These are phyloP conservation scores for Rauvolfia tetraphylla DNA, from an alignment of 257 asterid species.

Conservation along the genomic window DNA sequence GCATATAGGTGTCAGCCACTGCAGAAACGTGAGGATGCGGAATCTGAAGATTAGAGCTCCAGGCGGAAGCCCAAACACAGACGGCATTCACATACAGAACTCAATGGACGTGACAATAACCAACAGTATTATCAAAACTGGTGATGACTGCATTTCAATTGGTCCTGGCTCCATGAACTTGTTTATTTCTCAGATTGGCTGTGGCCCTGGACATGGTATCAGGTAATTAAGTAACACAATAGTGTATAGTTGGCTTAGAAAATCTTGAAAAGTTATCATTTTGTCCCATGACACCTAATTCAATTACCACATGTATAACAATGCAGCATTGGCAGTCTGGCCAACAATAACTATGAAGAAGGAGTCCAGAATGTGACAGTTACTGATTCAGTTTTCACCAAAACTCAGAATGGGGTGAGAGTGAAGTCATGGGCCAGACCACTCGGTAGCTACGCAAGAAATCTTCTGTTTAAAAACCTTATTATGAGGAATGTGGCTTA, in stretches of 20 bases:
- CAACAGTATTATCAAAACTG: constrained; percentile 41
- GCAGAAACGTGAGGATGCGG: constrained; percentile 43
- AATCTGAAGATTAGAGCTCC: constrained; percentile 52
- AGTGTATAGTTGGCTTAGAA: too few species aligned
- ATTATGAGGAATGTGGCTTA: too few species aligned
- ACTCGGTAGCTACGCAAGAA: constrained; percentile 30
- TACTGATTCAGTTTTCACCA: constrained; percentile 47
- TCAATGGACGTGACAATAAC: constrained; percentile 47
- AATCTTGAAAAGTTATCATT: too few species aligned
- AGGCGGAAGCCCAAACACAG: constrained; percentile 72
- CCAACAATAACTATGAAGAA: constrained; percentile 20
- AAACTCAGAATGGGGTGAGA: constrained; percentile 69
- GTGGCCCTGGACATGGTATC: constrained; percentile 87
- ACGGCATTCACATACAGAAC: constrained; percentile 50
- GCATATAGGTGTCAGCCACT: constrained; percentile 38
- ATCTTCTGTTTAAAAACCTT: too few species aligned
- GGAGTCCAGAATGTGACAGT: constrained; percentile 56
- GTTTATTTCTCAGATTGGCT: constrained; percentile 48
- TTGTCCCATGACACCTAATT: too few species aligned
- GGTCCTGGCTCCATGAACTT: constrained; percentile 66
- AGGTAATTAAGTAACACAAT: too few species aligned
- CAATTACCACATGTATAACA: too few species aligned
- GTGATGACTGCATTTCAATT: constrained; percentile 71
- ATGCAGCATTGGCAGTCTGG: constrained; percentile 55
- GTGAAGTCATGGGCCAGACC: constrained; percentile 78